These are phyloP conservation scores for Andrographis paniculata DNA, from an alignment of 305 asterid species.

Conservation along the genomic window DNA sequence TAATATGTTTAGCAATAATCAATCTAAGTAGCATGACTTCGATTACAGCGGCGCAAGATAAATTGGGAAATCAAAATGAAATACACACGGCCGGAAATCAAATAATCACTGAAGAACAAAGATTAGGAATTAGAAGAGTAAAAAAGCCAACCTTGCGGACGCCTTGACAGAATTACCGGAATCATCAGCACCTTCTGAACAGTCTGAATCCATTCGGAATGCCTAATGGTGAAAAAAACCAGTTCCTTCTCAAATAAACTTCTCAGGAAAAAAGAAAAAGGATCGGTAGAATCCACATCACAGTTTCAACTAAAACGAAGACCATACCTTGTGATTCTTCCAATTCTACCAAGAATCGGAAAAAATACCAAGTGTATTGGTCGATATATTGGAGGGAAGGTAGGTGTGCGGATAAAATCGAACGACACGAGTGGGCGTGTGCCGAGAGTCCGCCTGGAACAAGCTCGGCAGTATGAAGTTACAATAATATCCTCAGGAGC, in stretches of 20 bases:
- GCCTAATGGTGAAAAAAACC: slow-evolving; percentile 5
- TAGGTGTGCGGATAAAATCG: slow-evolving; percentile 16
- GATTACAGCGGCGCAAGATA: too few species aligned
- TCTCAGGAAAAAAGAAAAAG: too few species aligned
- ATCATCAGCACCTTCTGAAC: slow-evolving; percentile 28
- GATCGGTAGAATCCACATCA: background rate
- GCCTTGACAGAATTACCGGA: slow-evolving; percentile 20
- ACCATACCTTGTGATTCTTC: slow-evolving; percentile 11
- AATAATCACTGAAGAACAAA: background rate
- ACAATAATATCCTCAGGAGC: slow-evolving; percentile 14
- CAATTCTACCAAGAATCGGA: background rate
- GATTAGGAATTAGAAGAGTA: background rate
- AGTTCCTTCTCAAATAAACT: too few species aligned
- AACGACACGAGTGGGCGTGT: slow-evolving; percentile 51
- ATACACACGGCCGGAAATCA: background rate
- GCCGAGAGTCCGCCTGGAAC: slow-evolving; percentile 24
- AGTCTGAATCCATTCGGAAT: slow-evolving; percentile 34
- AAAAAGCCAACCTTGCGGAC: slow-evolving; percentile 25
- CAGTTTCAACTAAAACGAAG: background rate
- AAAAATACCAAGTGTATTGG: slow-evolving; percentile 1
- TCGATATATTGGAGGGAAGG: slow-evolving; percentile 8
- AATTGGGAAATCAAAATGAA: background rate
- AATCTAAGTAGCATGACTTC: too few species aligned
- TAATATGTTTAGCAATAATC: too few species aligned
- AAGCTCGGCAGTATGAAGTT: slow-evolving; percentile 22